Base-by-base conservation (phyloP, 1,284 basidiomycete genomes). In the Laetiporus sulphureus region DNA sequence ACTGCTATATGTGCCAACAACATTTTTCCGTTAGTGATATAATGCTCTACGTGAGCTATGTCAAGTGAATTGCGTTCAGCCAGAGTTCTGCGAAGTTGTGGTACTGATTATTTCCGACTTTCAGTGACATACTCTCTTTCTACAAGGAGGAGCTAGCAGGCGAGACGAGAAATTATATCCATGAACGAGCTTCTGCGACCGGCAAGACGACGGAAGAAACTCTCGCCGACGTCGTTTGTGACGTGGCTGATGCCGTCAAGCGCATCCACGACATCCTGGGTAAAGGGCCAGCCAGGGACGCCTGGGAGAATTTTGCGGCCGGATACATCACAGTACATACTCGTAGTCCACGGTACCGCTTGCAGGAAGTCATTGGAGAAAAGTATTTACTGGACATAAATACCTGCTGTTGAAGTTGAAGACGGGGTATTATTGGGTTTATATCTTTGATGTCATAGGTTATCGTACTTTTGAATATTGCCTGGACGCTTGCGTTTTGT, bases 11-110 rank as follows among this genome's bases (percentile, higher is more conserved):
- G 16, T 11, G 27, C 19, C n/a, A n/a, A 35, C 19, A 27, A 22
- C 16, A 20, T 6, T 21, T 16, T 22, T 18, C 23, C 24, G 3
- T 15, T 27, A 52, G 51, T 5, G 51, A 52, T 19, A 41, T 38
- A 4, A 48, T 52, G 41, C 33, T 50, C 19, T 50, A 40, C 16
- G 38, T 50, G 3, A 44, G 45, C 27, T 50, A 52, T 23, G 42
- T 40, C 6, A 44, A 44, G 42, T 44, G 21, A 40, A 38, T 32
- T n/a, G n/a, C n/a, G n/a, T n/a, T n/a, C n/a, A n/a, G n/a, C n/a
- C n/a, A n/a, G n/a, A n/a, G n/a, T n/a, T n/a, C n/a, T n/a, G n/a
- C n/a, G n/a, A n/a, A n/a, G n/a, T n/a, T n/a, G n/a, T n/a, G n/a
- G n/a, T n/a, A n/a, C n/a, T n/a, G n/a, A n/a, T n/a, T n/a, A n/a